Percentiles rank a stretch among this genome's conserved stretches.
These are phyloP conservation scores for Lolium perenne DNA, from an alignment of 176 grass and related monocot genomes.

Conservation along the genomic window DNA sequence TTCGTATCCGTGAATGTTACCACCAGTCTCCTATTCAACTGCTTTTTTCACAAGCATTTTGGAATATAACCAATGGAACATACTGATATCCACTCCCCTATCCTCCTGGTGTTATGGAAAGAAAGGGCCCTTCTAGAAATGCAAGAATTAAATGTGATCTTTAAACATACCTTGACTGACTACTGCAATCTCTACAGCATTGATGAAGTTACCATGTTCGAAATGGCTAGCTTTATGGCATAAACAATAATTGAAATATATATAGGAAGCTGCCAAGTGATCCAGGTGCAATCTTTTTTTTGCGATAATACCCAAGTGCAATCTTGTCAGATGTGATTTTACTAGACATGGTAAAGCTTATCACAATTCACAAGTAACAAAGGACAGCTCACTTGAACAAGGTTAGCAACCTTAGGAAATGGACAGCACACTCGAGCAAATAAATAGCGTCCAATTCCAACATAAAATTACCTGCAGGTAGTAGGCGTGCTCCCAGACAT, in stretches of 20 bases:
- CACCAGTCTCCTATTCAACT: neutral
- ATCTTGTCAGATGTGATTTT: neutral
- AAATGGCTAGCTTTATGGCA: conserved; percentile 1
- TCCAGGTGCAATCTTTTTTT: neutral
- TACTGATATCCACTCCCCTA: neutral
- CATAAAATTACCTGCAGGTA: conserved; percentile 86
- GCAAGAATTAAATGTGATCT: neutral
- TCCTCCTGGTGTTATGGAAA: neutral
- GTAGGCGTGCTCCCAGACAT: conserved; percentile 99
- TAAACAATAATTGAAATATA: neutral
- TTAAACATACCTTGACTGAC: neutral
- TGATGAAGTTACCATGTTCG: neutral
- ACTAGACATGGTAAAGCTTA: neutral
- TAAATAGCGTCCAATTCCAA: neutral
- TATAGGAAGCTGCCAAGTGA: neutral
- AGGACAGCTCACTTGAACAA: neutral
- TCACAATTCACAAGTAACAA: neutral
- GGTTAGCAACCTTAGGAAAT: neutral
- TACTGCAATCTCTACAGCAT: neutral
- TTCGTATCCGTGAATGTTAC: too few species aligned
- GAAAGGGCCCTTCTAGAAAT: neutral
- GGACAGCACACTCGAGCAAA: conserved; percentile 5
- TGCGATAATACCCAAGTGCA: neutral
- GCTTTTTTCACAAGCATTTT: neutral
- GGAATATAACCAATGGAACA: neutral